Evolutionary conservation across 2,329 filamentous ascomycete genomes (phyloP).

Genomic region (Trichophyton mentagrophytes): DNA sequence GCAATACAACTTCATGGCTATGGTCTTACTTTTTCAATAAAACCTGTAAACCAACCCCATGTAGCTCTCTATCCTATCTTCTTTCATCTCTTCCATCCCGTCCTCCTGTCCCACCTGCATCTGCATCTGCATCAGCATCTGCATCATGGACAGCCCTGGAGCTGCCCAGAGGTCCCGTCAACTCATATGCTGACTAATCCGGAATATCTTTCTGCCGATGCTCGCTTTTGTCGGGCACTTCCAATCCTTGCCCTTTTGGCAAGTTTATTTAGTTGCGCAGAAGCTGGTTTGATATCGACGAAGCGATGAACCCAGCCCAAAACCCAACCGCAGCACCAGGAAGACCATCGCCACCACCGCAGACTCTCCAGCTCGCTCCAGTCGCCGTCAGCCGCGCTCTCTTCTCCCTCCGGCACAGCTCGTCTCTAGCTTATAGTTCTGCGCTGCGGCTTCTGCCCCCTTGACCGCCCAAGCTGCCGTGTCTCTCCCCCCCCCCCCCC

Average conservation of each 20-base stretch:
- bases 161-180: too few species aligned
- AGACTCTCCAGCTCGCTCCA: neutral
- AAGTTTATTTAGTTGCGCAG: neutral
- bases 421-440: neutral
- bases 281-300: neutral
- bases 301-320: neutral
- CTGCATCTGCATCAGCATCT: too few species aligned
- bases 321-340: neutral
- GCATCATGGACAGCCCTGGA: too few species aligned
- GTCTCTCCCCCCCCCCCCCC: neutral
- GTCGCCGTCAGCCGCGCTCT: neutral
- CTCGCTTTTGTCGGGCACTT: neutral
- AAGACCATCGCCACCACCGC: neutral
- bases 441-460: neutral
- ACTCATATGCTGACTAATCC: neutral
- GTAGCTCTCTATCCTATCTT: neutral
- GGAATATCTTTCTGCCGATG: neutral
- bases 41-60: too few species aligned
- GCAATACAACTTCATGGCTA: too few species aligned
- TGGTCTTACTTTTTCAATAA: too few species aligned
- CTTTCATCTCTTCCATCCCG: neutral
- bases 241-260: neutral
- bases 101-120: too few species aligned
- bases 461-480: neutral
- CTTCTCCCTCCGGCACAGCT: neutral